These are phyloP conservation scores for Leccinum broughii DNA, from an alignment of 768 basidiomycete species.

Conservation along the genomic window DNA sequence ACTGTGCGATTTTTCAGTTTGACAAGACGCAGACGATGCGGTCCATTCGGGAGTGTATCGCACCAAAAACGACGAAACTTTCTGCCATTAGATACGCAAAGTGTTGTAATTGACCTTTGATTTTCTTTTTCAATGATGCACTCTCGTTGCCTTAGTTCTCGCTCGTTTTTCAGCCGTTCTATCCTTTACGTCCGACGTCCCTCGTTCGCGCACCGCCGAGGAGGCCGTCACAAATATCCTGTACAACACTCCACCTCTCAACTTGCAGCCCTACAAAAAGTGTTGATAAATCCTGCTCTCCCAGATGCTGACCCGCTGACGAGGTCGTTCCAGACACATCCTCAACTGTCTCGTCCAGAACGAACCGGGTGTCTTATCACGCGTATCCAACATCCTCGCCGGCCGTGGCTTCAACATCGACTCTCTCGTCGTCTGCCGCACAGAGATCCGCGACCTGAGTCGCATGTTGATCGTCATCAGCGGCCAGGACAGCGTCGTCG, in stretches of 20 bases:
- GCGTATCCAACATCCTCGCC: slow-evolving; percentile 96
- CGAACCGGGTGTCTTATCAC: slow-evolving; percentile 98
- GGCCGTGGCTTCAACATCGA: slow-evolving; percentile 99
- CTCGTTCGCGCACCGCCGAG: slow-evolving; percentile 81
- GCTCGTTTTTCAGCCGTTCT: slow-evolving; percentile 24
- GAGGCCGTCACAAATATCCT: slow-evolving; percentile 98
- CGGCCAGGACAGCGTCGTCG: too few relatives aligned
- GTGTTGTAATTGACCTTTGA: too few relatives aligned
- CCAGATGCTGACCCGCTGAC: neutral
- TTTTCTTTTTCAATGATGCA: too few relatives aligned
- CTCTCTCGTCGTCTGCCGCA: slow-evolving; percentile 96
- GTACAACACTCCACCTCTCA: slow-evolving; percentile 94
- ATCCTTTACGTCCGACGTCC: slow-evolving; percentile 66
- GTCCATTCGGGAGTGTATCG: slow-evolving; percentile 55
- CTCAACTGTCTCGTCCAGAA: slow-evolving; percentile 99
- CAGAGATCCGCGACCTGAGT: slow-evolving; percentile 98
- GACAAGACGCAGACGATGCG: slow-evolving; percentile 56
- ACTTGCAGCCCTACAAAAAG: slow-evolving; percentile 92
- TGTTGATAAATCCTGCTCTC: slow-evolving; percentile 25
- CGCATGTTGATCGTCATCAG: too few relatives aligned
- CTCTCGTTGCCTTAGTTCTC: slow-evolving; percentile 4
- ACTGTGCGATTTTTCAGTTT: slow-evolving; percentile 52
- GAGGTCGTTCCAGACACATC: slow-evolving; percentile 63
- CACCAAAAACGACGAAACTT: slow-evolving; percentile 12
- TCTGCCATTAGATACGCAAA: too few relatives aligned